Evolutionary conservation across 1,284 basidiomycete genomes (phyloP).

Genomic region (Malassezia obtusa): DNA sequence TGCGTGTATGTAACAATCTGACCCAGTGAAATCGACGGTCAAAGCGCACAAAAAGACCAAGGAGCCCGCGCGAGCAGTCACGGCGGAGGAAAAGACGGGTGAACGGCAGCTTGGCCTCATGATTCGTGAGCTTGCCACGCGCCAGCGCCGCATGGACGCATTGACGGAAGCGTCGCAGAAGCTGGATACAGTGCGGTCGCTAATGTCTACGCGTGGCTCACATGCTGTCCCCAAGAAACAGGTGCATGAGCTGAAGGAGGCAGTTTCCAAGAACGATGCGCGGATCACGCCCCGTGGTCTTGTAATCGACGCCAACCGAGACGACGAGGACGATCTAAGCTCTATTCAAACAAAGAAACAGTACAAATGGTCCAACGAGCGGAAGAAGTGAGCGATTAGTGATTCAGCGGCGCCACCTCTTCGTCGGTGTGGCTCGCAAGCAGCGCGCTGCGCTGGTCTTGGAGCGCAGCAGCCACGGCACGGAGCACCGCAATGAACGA

Average conservation of each 20-base stretch:
- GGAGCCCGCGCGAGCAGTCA: background rate
- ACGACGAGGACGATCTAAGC: background rate
- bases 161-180: slow-evolving; percentile 29
- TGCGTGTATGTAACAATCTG: slow-evolving; percentile 13
- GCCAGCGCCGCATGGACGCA: slow-evolving; percentile 31
- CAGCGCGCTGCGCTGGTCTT: slow-evolving; percentile 50
- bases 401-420: slow-evolving; percentile 66
- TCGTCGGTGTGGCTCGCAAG: slow-evolving; percentile 55
- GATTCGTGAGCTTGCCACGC: slow-evolving; percentile 26
- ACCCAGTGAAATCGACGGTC: background rate
- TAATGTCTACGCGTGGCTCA: slow-evolving; percentile 31
- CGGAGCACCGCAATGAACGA: slow-evolving; percentile 73
- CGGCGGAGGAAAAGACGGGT: slow-evolving; percentile 18
- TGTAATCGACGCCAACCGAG: slow-evolving; percentile 8
- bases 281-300: slow-evolving; percentile 8
- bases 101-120: slow-evolving; percentile 31
- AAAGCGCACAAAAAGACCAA: background rate
- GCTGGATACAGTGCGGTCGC: slow-evolving; percentile 29
- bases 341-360: slow-evolving; percentile 4
- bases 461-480: slow-evolving; percentile 54
- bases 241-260: slow-evolving; percentile 9
- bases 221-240: slow-evolving; percentile 14
- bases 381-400: slow-evolving; percentile 11
- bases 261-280: slow-evolving; percentile 7
- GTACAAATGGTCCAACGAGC: slow-evolving; percentile 20